A percentile compares a stretch with the other conserved stretches of the same genome.
Conservation (phyloP, 2,329 filamentous ascomycete genomes). For the Emergomyces pasteurianus region DNA sequence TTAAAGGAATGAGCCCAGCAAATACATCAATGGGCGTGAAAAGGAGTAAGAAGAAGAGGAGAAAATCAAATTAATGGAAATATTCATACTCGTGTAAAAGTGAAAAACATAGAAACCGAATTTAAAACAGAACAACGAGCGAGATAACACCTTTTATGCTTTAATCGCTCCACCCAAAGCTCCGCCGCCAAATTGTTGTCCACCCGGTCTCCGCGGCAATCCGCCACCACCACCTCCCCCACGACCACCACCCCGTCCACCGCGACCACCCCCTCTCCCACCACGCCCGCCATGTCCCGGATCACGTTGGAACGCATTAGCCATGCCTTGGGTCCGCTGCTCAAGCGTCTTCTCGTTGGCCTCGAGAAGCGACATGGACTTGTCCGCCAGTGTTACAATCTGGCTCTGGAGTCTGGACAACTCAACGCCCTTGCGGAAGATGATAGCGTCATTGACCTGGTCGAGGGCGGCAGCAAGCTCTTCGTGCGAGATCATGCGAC, state of each 20-base stretch:
- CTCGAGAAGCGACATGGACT: constrained; percentile 92
- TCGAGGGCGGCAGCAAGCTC: constrained; percentile 92
- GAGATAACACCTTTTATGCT: constrained; percentile 26
- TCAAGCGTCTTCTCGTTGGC: constrained; percentile 94
- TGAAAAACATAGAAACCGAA: constrained; percentile 11
- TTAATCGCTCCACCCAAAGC: constrained; percentile 41
- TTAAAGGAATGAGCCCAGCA: constrained; percentile 3
- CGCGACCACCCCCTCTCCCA: constrained; percentile 49
- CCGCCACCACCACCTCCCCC: constrained; percentile 29
- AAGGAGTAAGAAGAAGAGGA: not conserved
- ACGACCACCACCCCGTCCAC: constrained; percentile 31
- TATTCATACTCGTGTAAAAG: constrained; percentile 7
- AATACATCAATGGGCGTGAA: not conserved
- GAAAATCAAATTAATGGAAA: constrained; percentile 10
- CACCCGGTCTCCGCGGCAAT: constrained; percentile 34
- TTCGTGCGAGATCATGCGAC: constrained; percentile 99
- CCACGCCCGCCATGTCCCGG: constrained; percentile 61
- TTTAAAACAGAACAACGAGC: constrained; percentile 1
- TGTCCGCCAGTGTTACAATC: constrained; percentile 86
- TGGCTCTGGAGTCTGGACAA: constrained; percentile 90
- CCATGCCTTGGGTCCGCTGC: constrained; percentile 89
- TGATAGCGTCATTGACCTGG: constrained; percentile 92
- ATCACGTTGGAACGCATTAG: constrained; percentile 90
- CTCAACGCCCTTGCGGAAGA: constrained; percentile 99
- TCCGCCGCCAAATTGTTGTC: constrained; percentile 39